Evolutionary conservation across 1,284 basidiomycete genomes (phyloP).

Genomic region (Tetrapyrgos nigripes): DNA sequence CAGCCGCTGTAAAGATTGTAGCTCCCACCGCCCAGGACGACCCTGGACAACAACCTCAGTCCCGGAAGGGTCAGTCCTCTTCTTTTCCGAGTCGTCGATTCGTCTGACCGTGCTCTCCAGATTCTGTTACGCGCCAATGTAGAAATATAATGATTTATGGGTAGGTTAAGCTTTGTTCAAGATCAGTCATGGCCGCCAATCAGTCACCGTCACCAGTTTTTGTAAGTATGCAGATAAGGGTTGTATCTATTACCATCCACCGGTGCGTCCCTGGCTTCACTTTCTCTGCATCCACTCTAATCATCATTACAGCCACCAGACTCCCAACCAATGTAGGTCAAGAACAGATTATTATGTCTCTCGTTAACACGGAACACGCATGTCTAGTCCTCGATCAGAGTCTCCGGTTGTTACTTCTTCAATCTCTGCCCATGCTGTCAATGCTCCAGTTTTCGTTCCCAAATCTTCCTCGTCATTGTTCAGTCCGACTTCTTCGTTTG

Average conservation of each 20-base stretch:
- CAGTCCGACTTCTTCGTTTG: slow-evolving; percentile 24
- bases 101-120: slow-evolving; percentile 37
- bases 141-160: slow-evolving; percentile 90
- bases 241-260: slow-evolving; percentile 83
- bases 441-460: slow-evolving; percentile 88
- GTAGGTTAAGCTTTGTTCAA: slow-evolving; percentile 47
- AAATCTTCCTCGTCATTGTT: slow-evolving; percentile 54
- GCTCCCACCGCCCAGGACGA: slow-evolving; percentile 45
- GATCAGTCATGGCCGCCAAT: slow-evolving; percentile 2
- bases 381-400: slow-evolving; percentile 47
- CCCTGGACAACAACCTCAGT: slow-evolving; percentile 25
- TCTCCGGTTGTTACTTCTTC: slow-evolving; percentile 45
- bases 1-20: slow-evolving; percentile 48
- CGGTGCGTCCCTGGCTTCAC: slow-evolving; percentile 50
- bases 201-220: slow-evolving; percentile 50
- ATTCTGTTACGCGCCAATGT: slow-evolving; percentile 79
- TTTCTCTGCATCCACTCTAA: slow-evolving; percentile 20
- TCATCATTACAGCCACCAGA: slow-evolving; percentile 22
- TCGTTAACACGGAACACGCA: slow-evolving; percentile 8
- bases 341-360: not conserved
- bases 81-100: not conserved
- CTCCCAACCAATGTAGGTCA: slow-evolving; percentile 29
- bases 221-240: slow-evolving; percentile 89
- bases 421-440: slow-evolving; percentile 54
- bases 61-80: slow-evolving; percentile 46